Percentiles rank a stretch among this genome's conserved stretches.
Evolutionary conservation across 2,329 filamentous ascomycete genomes (phyloP).

Genomic region (Fusarium lyarnte): DNA sequence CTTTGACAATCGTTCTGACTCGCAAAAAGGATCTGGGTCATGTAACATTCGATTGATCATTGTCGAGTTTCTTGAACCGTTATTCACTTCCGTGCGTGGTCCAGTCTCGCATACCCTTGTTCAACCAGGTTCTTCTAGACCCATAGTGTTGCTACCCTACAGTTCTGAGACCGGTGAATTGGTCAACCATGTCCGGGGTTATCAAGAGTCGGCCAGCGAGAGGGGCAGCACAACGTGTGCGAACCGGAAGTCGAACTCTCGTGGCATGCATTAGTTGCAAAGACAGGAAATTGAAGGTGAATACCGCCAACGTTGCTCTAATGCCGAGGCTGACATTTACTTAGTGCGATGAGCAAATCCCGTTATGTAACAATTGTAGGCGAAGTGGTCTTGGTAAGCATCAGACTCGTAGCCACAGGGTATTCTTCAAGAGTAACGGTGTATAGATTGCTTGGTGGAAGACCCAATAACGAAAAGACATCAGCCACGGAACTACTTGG

Average conservation of each 20-base stretch:
- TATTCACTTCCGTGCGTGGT: background rate
- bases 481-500: background rate
- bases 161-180: background rate
- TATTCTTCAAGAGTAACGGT: background rate
- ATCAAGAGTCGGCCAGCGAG: background rate
- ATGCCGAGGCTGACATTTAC: background rate
- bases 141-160: background rate
- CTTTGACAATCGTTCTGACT: background rate
- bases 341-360: background rate
- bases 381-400: background rate
- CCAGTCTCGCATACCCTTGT: background rate
- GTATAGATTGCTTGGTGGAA: background rate
- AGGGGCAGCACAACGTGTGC: background rate
- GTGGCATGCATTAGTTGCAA: background rate
- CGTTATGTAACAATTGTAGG: background rate
- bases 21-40: background rate
- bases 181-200: background rate
- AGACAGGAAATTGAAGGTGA: background rate
- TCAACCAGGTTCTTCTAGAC: background rate
- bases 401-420: fast-evolving
- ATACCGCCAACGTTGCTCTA: background rate
- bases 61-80: background rate
- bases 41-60: background rate
- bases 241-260: background rate
- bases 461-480: background rate